A percentile compares a stretch with the other conserved stretches of the same genome.
Conservation (phyloP, 164 flowering plant species). For the Umbellularia californica region DNA sequence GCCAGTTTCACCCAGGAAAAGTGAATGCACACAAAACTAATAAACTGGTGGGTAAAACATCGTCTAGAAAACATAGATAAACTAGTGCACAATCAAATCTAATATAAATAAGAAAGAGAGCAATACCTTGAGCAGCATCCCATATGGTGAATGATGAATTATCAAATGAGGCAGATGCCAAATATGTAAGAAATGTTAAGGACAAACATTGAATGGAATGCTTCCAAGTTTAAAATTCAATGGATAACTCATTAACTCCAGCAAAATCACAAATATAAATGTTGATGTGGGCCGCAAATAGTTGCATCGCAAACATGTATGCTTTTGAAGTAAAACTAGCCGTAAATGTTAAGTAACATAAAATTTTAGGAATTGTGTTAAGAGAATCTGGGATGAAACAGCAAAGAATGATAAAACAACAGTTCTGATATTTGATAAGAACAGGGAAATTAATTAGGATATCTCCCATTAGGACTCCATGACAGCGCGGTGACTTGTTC, state of each 20-base stretch:
- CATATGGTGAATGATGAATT: constrained; percentile 91
- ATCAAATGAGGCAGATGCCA: constrained; percentile 91
- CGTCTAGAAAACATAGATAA: neutral
- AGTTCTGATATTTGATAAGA: neutral
- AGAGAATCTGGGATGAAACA: neutral
- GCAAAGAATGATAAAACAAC: neutral
- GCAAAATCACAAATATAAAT: constrained; percentile 1
- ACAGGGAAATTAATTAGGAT: constrained; percentile 40
- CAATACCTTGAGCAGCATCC: constrained; percentile 95
- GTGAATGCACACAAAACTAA: neutral
- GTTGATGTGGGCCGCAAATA: neutral
- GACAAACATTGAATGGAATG: constrained; percentile 16
- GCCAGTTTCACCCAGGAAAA: neutral
- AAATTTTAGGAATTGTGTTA: neutral
- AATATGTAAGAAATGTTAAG: constrained; percentile 68
- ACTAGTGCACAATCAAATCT: neutral
- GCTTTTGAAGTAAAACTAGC: neutral
- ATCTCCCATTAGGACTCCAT: constrained; percentile 99
- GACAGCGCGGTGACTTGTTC: constrained; percentile 81
- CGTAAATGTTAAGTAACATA: neutral
- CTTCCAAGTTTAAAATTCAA: neutral
- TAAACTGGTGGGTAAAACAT: neutral
- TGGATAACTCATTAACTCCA: neutral
- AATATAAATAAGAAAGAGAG: constrained; percentile 1
- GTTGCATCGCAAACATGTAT: neutral